Conservation (phyloP, 2,329 filamentous ascomycete genomes). For the Neospermospora avenae region DNA sequence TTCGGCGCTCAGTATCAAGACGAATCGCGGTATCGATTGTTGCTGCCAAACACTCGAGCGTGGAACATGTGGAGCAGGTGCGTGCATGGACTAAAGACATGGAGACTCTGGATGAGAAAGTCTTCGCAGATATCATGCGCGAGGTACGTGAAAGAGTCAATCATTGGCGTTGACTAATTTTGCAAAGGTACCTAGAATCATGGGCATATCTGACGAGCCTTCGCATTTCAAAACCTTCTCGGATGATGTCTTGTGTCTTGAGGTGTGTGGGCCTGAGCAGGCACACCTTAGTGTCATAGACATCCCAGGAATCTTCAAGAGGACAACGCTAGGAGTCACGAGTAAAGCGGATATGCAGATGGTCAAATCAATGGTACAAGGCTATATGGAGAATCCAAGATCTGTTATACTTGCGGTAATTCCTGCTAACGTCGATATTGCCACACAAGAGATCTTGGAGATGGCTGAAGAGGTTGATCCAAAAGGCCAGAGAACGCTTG, state of each 20-base stretch:
- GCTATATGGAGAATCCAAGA: slow-evolving; percentile 17
- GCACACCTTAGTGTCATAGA: slow-evolving; percentile 44
- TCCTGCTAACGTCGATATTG: slow-evolving; percentile 11
- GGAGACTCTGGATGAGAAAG: no score
- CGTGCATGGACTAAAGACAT: not conserved
- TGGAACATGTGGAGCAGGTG: not conserved
- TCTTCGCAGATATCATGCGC: no score
- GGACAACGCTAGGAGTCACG: slow-evolving; percentile 27
- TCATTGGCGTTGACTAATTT: no score
- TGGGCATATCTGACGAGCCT: no score
- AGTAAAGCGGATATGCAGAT: slow-evolving; percentile 21
- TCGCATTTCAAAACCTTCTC: no score
- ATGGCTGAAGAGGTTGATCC: slow-evolving; percentile 17
- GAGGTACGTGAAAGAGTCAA: no score
- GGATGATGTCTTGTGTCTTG: no score
- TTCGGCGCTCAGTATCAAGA: not conserved
- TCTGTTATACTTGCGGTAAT: slow-evolving; percentile 19
- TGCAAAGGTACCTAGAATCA: no score
- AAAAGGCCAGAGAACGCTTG: slow-evolving; percentile 14
- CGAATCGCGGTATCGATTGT: not conserved
- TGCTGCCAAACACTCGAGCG: not conserved
- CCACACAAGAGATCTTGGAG: slow-evolving; percentile 16
- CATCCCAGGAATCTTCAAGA: slow-evolving; percentile 54
- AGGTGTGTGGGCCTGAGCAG: no score
- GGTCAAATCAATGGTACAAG: not conserved